Percentiles rank a stretch among this genome's conserved stretches.
phyloP scores from a whole-genome alignment of 1,284 basidiomycete species.

The Cerioporus squamosus region DNA sequence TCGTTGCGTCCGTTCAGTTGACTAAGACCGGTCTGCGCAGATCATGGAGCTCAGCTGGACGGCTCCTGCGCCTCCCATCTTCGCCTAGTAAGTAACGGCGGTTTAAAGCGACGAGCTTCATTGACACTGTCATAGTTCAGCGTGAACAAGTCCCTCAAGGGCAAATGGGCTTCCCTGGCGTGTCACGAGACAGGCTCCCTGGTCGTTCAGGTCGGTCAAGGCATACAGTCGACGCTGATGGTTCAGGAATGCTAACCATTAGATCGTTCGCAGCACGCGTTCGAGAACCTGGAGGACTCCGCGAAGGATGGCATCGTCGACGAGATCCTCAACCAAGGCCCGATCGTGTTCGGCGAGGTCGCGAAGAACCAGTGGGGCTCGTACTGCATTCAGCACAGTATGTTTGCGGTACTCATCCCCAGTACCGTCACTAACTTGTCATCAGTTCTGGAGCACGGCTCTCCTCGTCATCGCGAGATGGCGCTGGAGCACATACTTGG shows the following conservation, averaged over 20 bases:
- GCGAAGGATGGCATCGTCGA: constrained; percentile 83
- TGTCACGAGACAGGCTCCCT: constrained; percentile 87
- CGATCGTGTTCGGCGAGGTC: constrained; percentile 71
- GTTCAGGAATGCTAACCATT: no score
- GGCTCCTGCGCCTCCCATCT: constrained; percentile 80
- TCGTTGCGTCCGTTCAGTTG: neutral
- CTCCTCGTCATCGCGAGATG: constrained; percentile 68
- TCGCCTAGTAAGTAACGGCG: constrained; percentile 64
- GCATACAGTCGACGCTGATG: neutral
- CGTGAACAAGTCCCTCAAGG: constrained; percentile 81
- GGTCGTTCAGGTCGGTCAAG: constrained; percentile 67
- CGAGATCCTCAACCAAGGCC: constrained; percentile 74
- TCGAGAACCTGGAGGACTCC: constrained; percentile 81
- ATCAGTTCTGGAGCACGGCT: constrained; percentile 79
- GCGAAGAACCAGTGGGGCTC: constrained; percentile 86
- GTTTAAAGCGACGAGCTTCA: constrained; percentile 1
- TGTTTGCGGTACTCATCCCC: constrained; percentile 30
- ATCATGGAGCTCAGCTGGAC: constrained; percentile 87
- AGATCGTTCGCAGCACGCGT: constrained; percentile 61
- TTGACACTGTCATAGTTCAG: constrained; percentile 38
- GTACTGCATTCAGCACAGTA: constrained; percentile 83
- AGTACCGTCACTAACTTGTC: neutral
- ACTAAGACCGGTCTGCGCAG: constrained; percentile 36
- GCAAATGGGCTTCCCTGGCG: constrained; percentile 85
- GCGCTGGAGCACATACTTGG: constrained; percentile 73